A percentile compares a stretch with the other conserved stretches of the same genome.
Evolutionary conservation across 768 basidiomycete genomes (phyloP).

Genomic region (Kwoniella pini): DNA sequence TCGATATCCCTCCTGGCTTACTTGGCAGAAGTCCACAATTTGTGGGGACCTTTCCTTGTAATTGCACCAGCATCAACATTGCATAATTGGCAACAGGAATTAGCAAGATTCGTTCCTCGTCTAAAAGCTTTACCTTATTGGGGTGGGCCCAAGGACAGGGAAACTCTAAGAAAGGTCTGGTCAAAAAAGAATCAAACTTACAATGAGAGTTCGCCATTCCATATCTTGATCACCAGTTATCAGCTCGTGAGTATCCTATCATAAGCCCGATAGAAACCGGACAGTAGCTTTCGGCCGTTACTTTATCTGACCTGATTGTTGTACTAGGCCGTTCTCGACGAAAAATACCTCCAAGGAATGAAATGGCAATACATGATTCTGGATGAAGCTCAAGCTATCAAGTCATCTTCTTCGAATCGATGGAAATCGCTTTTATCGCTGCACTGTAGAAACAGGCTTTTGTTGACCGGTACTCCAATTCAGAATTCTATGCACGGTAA

Average conservation of each 20-base stretch:
- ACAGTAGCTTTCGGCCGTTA: not conserved
- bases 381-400: constrained; percentile 99
- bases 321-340: constrained; percentile 82
- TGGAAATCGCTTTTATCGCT: constrained; percentile 98
- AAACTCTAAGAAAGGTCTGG: constrained; percentile 95
- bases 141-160: constrained; percentile 95
- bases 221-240: constrained; percentile 94
- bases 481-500: constrained; percentile 99
- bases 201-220: constrained; percentile 91
- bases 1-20: constrained; percentile 95
- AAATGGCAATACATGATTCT: constrained; percentile 99
- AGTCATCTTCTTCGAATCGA: constrained; percentile 89
- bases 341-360: constrained; percentile 94
- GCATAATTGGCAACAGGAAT: constrained; percentile 99
- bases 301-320: not conserved
- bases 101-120: constrained; percentile 89
- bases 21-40: constrained; percentile 93
- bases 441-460: constrained; percentile 89
- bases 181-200: constrained; percentile 96
- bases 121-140: constrained; percentile 97
- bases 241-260: constrained; percentile 67
- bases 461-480: constrained; percentile 96
- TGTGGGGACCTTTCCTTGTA: constrained; percentile 99
- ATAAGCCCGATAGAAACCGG: no score
- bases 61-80: constrained; percentile 96